Base-by-base conservation (phyloP, 2,329 filamentous ascomycete genomes). In the Didymella keratinophila region DNA sequence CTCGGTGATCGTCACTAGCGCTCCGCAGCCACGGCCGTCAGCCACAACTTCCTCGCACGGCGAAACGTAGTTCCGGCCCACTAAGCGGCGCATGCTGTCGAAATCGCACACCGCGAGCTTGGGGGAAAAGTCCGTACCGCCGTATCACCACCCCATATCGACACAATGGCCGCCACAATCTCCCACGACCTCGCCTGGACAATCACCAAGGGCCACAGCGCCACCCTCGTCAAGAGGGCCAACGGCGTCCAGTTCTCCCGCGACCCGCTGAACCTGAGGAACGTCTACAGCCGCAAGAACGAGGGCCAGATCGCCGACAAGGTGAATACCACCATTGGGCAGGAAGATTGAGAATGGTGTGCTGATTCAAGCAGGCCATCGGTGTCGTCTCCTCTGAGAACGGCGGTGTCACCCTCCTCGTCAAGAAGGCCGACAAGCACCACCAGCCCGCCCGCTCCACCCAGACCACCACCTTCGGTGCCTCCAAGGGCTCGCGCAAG, bases 151-250 rank as follows among this genome's bases (percentile, higher is more conserved):
- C 61, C 61, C 59, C 62, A 65, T 67, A 72, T 66, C 67, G 67
- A 68, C 67, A 65, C 64, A 75, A 84, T 81, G 80, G 83, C 86
- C 72, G 65, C 68, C 59, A 80, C 88, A 85, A 85, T 96, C 78
- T 96, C 93, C 80, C 82, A 89, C 78, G 93, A 97, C 83, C 86
- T 97, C 75, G 84, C 97, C 86, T 98, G 94, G 94, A 90, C 94
- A 87, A 84, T 96, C 81, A 89, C 89, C 86, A 92, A 93, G 83
- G 83, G 83, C 84, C 88, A 92, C 84, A 97, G 96, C 84, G 83
- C 92, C 79, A 97, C 85, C 87, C 89, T 97, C 79, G 91, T 94
- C 80, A 97, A 97, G 90, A 90, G 92, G 84, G 85, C 84, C 76
- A 93, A 91, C 77, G 90, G 91, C 79, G 84, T 90, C 73, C 90